Evolutionary conservation across 78 protist species (phyloP).

Genomic region (Dictyostelium purpureum): DNA sequence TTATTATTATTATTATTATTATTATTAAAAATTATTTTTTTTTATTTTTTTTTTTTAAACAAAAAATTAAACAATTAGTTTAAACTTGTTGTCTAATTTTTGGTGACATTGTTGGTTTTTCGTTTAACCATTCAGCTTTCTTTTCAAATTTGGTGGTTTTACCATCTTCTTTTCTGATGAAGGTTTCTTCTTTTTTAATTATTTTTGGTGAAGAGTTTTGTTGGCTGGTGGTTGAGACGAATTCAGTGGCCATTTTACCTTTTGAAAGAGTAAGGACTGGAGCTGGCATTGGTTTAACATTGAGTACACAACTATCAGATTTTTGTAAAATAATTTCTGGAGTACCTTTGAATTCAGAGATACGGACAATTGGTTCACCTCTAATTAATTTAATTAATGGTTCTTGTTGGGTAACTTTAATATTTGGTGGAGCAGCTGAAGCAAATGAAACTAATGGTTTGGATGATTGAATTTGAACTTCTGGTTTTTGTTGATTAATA

Average conservation of each 20-base stretch:
- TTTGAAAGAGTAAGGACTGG: conserved; percentile 23
- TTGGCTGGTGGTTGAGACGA: background rate
- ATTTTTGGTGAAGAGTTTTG: background rate
- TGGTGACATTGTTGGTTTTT: conserved; percentile 26
- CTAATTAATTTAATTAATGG: conserved; percentile 55
- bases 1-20: background rate
- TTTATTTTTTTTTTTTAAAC: background rate
- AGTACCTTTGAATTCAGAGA: conserved; percentile 50
- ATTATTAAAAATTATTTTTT: background rate
- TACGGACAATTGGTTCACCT: conserved; percentile 59
- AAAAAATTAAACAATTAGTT: background rate
- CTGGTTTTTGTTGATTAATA: conserved; percentile 75
- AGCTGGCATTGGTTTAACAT: conserved; percentile 29
- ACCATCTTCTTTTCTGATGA: background rate
- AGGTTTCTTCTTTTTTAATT: conserved; percentile 18
- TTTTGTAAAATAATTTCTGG: conserved; percentile 62
- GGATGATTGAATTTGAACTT: conserved; percentile 63
- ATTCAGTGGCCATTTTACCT: conserved; percentile 23
- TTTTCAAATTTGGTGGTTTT: conserved; percentile 22
- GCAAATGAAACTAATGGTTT: conserved; percentile 53
- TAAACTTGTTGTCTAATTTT: conserved; percentile 1
- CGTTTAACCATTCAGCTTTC: conserved; percentile 30
- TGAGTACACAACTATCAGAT: conserved; percentile 43
- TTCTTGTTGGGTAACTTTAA: conserved; percentile 38
- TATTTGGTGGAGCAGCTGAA: conserved; percentile 17